Evolutionary conservation across 2,329 filamentous ascomycete species (phyloP).

Genomic region (Trichoderma sp.): DNA sequence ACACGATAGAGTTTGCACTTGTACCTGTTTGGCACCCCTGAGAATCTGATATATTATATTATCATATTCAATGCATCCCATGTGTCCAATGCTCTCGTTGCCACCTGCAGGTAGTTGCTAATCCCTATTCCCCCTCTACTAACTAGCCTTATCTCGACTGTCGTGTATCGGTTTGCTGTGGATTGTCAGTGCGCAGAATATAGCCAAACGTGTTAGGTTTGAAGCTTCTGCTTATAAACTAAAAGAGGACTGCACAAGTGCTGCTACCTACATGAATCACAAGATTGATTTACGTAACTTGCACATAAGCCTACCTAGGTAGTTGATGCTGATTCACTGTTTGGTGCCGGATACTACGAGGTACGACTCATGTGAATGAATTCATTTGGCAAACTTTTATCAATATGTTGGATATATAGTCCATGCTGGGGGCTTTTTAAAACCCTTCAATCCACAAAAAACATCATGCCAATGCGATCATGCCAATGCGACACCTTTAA

Average conservation of each 20-base stretch:
- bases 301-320: neutral
- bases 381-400: neutral
- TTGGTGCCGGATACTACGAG: neutral
- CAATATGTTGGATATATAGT: neutral
- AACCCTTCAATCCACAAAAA: neutral
- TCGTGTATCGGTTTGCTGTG: neutral
- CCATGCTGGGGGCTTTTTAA: neutral
- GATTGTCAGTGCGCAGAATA: neutral
- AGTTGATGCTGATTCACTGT: neutral
- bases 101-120: neutral
- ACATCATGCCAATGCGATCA: neutral
- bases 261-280: neutral
- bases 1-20: constrained; percentile 1
- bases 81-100: neutral
- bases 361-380: neutral
- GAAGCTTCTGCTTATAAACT: neutral
- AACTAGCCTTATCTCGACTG: neutral
- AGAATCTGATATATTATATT: neutral
- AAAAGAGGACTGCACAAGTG: neutral
- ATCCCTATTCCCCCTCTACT: neutral
- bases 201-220: neutral
- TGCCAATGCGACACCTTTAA: neutral
- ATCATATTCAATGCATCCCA: neutral
- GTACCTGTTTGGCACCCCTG: neutral
- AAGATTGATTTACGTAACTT: neutral